These are phyloP conservation scores for Candolleomyces aberdarensis DNA, from an alignment of 768 basidiomycete genomes.

Conservation along the genomic window DNA sequence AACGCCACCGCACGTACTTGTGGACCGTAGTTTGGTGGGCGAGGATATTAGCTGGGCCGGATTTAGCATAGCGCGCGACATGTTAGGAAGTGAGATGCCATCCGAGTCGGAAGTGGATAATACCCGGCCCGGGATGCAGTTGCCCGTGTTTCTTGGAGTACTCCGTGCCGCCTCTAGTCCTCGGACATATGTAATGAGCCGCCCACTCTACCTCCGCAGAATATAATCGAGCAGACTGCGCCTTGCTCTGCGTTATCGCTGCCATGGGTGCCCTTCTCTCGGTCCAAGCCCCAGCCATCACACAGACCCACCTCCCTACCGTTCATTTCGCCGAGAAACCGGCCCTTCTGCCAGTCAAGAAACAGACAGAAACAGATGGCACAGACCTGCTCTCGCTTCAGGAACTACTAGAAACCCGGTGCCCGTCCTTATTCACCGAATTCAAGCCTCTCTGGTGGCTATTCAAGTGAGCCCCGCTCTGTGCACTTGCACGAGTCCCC, in stretches of 20 bases:
- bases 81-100: too few species aligned
- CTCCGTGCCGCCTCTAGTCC: background rate
- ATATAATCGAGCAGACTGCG: background rate
- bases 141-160: background rate
- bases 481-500: background rate
- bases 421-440: slow-evolving; percentile 37
- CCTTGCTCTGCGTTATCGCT: slow-evolving; percentile 26
- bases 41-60: too few species aligned
- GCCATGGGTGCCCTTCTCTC: slow-evolving; percentile 36
- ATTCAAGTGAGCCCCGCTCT: slow-evolving; percentile 33
- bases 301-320: slow-evolving; percentile 13
- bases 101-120: too few species aligned
- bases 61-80: too few species aligned
- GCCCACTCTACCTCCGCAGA: background rate
- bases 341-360: slow-evolving; percentile 29
- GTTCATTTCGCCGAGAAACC: slow-evolving; percentile 41
- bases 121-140: too few species aligned
- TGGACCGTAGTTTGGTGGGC: too few species aligned
- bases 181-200: background rate
- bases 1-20: too few species aligned
- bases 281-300: slow-evolving; percentile 13
- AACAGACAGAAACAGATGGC: slow-evolving; percentile 21
- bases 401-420: slow-evolving; percentile 37
- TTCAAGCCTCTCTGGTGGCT: slow-evolving; percentile 52
- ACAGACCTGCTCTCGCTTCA: slow-evolving; percentile 35